Percentiles rank a stretch among this genome's conserved stretches.
Evolutionary conservation across 768 basidiomycete genomes (phyloP).

Genomic region (Auricularia sp.): DNA sequence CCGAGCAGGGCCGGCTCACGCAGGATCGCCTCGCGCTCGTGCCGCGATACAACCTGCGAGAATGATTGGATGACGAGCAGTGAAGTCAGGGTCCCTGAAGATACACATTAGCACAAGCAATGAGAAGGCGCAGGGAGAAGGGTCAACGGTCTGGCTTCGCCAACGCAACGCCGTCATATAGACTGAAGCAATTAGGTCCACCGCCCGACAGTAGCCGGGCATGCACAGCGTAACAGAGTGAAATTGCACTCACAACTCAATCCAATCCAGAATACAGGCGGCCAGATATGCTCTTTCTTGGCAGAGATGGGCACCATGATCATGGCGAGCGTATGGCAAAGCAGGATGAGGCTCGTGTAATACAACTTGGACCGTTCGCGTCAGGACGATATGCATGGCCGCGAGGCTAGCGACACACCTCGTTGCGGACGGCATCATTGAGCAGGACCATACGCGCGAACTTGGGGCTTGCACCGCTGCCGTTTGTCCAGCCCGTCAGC

Average conservation of each 20-base stretch:
- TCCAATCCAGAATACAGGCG: constrained; percentile 42
- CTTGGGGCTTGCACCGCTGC: neutral
- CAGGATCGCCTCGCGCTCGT: constrained; percentile 47
- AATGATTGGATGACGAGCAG: constrained; percentile 49
- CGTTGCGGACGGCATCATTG: constrained; percentile 48
- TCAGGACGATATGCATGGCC: neutral
- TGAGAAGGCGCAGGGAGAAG: neutral
- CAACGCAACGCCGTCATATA: no score
- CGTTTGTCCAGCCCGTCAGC: neutral
- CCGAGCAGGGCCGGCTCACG: constrained; percentile 29
- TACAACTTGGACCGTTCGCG: constrained; percentile 30
- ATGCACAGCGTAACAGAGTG: neutral
- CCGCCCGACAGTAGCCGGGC: no score
- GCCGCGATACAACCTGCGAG: constrained; percentile 47
- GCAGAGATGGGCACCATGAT: neutral
- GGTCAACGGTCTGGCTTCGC: neutral
- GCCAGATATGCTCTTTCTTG: constrained; percentile 31
- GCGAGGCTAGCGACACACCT: constrained; percentile 30
- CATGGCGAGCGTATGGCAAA: constrained; percentile 7
- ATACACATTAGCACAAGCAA: no score
- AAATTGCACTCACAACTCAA: constrained; percentile 38
- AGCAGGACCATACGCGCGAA: constrained; percentile 43
- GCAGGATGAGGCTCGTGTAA: constrained; percentile 46
- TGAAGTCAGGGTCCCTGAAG: constrained; percentile 46
- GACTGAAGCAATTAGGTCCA: no score